phyloP scores from a whole-genome alignment of 768 basidiomycete species.

The Panaeolus papilionaceus region DNA sequence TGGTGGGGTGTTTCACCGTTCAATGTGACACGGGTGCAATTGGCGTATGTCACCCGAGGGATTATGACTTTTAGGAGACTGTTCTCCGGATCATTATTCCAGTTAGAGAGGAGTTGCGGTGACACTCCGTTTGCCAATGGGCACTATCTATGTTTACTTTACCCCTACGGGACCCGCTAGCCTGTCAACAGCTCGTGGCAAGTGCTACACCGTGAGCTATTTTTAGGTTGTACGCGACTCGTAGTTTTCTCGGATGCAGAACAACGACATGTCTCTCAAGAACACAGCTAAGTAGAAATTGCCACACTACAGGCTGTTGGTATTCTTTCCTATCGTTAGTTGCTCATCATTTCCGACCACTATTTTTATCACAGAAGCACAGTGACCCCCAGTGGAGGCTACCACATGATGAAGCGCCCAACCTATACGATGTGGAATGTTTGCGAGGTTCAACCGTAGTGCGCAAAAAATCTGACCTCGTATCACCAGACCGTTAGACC shows the following conservation, averaged over 20 bases:
- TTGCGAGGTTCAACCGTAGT: slow-evolving; percentile 10
- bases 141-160: neutral
- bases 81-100: slow-evolving; percentile 1
- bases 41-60: neutral
- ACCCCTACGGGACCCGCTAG: neutral
- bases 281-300: neutral
- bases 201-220: neutral
- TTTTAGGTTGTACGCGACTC: neutral
- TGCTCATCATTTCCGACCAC: neutral
- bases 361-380: slow-evolving; percentile 2
- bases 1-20: neutral
- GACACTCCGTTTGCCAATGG: neutral
- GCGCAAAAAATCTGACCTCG: neutral
- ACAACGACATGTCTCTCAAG: neutral
- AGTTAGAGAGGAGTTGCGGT: neutral
- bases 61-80: neutral
- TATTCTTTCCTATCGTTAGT: neutral
- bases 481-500: neutral
- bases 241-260: slow-evolving; percentile 8
- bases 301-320: neutral
- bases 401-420: slow-evolving; percentile 12
- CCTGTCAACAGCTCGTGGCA: neutral
- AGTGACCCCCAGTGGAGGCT: neutral
- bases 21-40: neutral
- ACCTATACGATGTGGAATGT: neutral